Evolutionary conservation across 2,329 filamentous ascomycete genomes (phyloP).

Genomic region (Aspergillus fumigatus): DNA sequence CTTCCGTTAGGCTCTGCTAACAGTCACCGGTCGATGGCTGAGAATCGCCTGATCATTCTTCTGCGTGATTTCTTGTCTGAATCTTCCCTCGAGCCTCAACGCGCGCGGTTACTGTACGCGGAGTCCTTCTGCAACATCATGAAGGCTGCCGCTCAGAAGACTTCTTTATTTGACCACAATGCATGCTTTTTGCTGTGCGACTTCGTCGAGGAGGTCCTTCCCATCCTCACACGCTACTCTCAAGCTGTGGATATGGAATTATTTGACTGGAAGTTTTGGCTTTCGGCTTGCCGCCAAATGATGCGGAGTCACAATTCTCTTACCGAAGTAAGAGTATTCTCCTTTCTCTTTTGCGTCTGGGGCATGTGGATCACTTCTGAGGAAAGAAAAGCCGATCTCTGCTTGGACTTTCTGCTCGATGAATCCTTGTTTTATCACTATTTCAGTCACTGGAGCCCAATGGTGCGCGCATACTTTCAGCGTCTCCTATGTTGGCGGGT

Average conservation of each 20-base stretch:
- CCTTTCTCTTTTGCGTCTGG: slow-evolving; percentile 79
- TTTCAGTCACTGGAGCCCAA: slow-evolving; percentile 93
- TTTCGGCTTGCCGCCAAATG: slow-evolving; percentile 73
- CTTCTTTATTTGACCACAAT: slow-evolving; percentile 74
- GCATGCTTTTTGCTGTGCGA: slow-evolving; percentile 89
- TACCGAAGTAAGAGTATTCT: slow-evolving; percentile 79
- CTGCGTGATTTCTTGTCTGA: slow-evolving; percentile 74
- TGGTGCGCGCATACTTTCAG: slow-evolving; percentile 92
- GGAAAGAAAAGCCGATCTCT: slow-evolving; percentile 64
- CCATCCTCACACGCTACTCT: slow-evolving; percentile 60
- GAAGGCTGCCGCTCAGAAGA: slow-evolving; percentile 68
- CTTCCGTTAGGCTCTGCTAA: slow-evolving; percentile 64
- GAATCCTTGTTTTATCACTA: slow-evolving; percentile 72
- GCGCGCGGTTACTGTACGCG: slow-evolving; percentile 66
- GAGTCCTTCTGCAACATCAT: slow-evolving; percentile 69
- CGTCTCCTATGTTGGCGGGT: slow-evolving; percentile 85
- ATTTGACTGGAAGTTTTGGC: slow-evolving; percentile 72
- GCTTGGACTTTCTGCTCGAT: slow-evolving; percentile 69
- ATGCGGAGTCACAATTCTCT: slow-evolving; percentile 80
- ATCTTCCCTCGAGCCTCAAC: slow-evolving; percentile 48
- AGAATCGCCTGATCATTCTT: slow-evolving; percentile 78
- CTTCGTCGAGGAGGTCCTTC: slow-evolving; percentile 76
- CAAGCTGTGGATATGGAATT: slow-evolving; percentile 43
- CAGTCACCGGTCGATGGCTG: slow-evolving; percentile 74
- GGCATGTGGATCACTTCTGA: slow-evolving; percentile 63